A percentile compares a stretch with the other conserved stretches of the same genome.
Evolutionary conservation across 2,329 filamentous ascomycete genomes (phyloP).

Genomic region (Alternaria dauci): DNA sequence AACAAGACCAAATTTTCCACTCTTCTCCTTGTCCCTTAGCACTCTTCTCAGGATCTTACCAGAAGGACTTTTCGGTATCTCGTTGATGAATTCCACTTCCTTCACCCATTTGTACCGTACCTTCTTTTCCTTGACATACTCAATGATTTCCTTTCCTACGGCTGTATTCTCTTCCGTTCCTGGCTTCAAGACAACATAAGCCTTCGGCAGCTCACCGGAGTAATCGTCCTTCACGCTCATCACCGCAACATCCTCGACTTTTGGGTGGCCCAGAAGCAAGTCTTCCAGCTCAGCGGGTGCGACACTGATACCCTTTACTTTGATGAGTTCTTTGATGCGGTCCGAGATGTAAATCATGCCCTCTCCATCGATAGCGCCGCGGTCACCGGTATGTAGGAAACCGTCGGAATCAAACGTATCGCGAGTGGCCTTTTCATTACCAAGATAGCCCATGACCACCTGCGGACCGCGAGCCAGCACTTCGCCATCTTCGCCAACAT

Average conservation of each 20-base stretch:
- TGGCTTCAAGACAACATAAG: constrained; percentile 54
- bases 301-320: constrained; percentile 70
- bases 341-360: constrained; percentile 67
- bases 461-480: constrained; percentile 59
- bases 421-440: constrained; percentile 53
- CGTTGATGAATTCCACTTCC: constrained; percentile 57
- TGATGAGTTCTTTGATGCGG: constrained; percentile 73
- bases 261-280: constrained; percentile 64
- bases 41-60: constrained; percentile 60
- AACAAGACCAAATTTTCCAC: constrained; percentile 38
- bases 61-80: constrained; percentile 58
- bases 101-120: constrained; percentile 58
- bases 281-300: constrained; percentile 72
- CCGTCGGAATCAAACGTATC: constrained; percentile 59
- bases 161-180: constrained; percentile 39
- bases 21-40: constrained; percentile 54
- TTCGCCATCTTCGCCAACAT: constrained; percentile 62
- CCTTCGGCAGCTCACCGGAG: constrained; percentile 57
- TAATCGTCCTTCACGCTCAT: constrained; percentile 64
- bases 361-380: constrained; percentile 63
- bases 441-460: constrained; percentile 61
- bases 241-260: constrained; percentile 66
- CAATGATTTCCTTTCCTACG: constrained; percentile 54
- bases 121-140: constrained; percentile 56
- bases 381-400: constrained; percentile 67